A percentile compares a stretch with the other conserved stretches of the same genome.
These are phyloP conservation scores for Dipodascus albidus DNA, from an alignment of 805 yeast genomes.

Conservation along the genomic window DNA sequence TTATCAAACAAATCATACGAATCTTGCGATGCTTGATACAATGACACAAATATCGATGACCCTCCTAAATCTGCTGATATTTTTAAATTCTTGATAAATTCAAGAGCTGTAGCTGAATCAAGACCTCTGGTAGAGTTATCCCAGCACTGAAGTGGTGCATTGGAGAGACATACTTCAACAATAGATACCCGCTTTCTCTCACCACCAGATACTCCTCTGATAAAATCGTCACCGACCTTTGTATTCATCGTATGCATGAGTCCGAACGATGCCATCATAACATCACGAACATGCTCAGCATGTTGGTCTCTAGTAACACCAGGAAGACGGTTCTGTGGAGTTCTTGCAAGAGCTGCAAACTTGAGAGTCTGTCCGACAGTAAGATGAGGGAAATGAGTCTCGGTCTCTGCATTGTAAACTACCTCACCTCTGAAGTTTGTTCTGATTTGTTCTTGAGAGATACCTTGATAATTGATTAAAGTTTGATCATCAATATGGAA, in stretches of 20 bases:
- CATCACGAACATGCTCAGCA: slow-evolving; percentile 35
- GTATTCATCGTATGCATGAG: slow-evolving; percentile 48
- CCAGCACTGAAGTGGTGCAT: slow-evolving; percentile 57
- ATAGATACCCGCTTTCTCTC: slow-evolving; percentile 77
- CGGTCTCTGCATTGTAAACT: slow-evolving; percentile 58
- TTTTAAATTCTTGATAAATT: slow-evolving; percentile 56
- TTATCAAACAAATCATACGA: slow-evolving; percentile 54
- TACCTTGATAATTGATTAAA: slow-evolving; percentile 40
- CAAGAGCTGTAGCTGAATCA: slow-evolving; percentile 75
- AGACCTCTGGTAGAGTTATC: slow-evolving; percentile 82
- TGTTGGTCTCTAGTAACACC: slow-evolving; percentile 37
- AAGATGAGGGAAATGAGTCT: slow-evolving; percentile 64
- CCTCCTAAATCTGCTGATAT: slow-evolving; percentile 42
- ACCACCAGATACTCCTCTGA: slow-evolving; percentile 77
- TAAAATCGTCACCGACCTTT: slow-evolving; percentile 48
- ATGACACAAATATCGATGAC: slow-evolving; percentile 52
- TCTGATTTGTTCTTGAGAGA: slow-evolving; percentile 25
- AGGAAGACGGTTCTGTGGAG: slow-evolving; percentile 47
- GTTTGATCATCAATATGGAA: slow-evolving; percentile 39
- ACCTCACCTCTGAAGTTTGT: slow-evolving; percentile 56
- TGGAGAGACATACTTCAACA: slow-evolving; percentile 61
- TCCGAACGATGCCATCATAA: slow-evolving; percentile 45
- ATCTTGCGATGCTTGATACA: slow-evolving; percentile 58
- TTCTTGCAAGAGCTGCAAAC: slow-evolving; percentile 59
- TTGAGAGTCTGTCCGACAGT: slow-evolving; percentile 63